A percentile compares a stretch with the other conserved stretches of the same genome.
phyloP scores from a whole-genome alignment of 352 stramenopile species.

The Phytopythium litorale region DNA sequence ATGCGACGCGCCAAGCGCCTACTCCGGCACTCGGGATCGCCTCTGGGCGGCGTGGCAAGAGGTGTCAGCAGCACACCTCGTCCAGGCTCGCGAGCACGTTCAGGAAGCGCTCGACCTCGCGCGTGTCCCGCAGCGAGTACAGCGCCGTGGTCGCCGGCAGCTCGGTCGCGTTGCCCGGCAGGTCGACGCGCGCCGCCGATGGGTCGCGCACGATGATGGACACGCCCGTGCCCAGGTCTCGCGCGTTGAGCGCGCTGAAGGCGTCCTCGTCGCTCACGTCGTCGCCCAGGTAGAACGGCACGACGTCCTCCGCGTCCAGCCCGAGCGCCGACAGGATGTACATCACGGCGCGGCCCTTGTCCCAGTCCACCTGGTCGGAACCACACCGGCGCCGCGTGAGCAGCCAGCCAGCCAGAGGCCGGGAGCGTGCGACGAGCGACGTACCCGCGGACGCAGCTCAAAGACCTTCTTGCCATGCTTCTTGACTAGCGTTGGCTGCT shows the following conservation, averaged over 20 bases:
- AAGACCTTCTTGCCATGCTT: constrained; percentile 81
- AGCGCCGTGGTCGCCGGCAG: constrained; percentile 43
- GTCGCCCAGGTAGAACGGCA: constrained; percentile 82
- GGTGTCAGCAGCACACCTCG: constrained; percentile 28
- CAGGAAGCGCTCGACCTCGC: constrained; percentile 57
- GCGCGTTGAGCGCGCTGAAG: constrained; percentile 50
- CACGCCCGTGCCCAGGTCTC: constrained; percentile 38
- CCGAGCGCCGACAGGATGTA: constrained; percentile 67
- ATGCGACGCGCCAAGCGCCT: too few species aligned
- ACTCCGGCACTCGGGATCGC: too few species aligned
- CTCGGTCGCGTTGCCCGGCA: constrained; percentile 42
- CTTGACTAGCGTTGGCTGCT: constrained; percentile 44
- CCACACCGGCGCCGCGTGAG: background rate
- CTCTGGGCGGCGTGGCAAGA: background rate
- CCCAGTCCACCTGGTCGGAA: constrained; percentile 53
- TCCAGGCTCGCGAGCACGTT: constrained; percentile 40
- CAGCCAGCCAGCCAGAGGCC: background rate
- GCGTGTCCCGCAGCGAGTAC: constrained; percentile 55
- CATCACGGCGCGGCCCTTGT: constrained; percentile 78
- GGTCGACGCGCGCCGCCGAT: constrained; percentile 35
- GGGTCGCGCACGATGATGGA: constrained; percentile 65
- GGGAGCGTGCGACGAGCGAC: background rate
- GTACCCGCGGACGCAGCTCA: constrained; percentile 53
- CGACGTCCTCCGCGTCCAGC: constrained; percentile 55
- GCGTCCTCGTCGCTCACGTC: constrained; percentile 79